Evolutionary conservation across 768 basidiomycete species (phyloP).

Genomic region (Coprinopsis cinerea): DNA sequence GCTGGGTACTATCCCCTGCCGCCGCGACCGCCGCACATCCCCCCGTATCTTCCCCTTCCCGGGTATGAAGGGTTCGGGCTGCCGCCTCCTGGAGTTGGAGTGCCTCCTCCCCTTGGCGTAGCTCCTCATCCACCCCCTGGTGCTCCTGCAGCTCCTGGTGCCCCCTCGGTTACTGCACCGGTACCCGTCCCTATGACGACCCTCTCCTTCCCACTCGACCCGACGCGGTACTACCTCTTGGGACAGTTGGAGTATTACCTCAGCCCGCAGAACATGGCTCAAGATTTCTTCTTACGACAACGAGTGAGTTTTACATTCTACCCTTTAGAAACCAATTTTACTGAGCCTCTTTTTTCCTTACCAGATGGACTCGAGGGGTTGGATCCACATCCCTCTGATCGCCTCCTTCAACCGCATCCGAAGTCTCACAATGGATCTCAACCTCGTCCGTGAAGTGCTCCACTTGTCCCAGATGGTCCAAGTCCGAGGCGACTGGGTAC

Average conservation of each 20-base stretch:
- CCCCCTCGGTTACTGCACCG: constrained; percentile 21
- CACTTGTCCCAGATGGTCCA: constrained; percentile 62
- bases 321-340: background rate
- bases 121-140: constrained; percentile 22
- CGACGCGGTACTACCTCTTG: constrained; percentile 62
- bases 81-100: constrained; percentile 19
- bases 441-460: constrained; percentile 68
- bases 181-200: constrained; percentile 43
- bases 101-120: too few relatives aligned
- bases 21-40: constrained; percentile 3
- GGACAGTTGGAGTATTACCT: constrained; percentile 91
- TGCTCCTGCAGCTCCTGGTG: constrained; percentile 13
- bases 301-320: constrained; percentile 43
- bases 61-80: constrained; percentile 12
- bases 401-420: constrained; percentile 85
- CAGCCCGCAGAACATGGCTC: constrained; percentile 83
- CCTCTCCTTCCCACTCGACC: constrained; percentile 55
- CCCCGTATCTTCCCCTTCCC: constrained; percentile 10
- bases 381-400: constrained; percentile 76
- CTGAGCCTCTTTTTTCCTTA: constrained; percentile 7
- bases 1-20: constrained; percentile 11
- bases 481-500: constrained; percentile 60
- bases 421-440: constrained; percentile 51
- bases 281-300: constrained; percentile 77
- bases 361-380: constrained; percentile 90